Evolutionary conservation across 179 eudicot species (phyloP), one percentile per base, ranked within the genome.

Genomic region (Silene noctiflora): DNA sequence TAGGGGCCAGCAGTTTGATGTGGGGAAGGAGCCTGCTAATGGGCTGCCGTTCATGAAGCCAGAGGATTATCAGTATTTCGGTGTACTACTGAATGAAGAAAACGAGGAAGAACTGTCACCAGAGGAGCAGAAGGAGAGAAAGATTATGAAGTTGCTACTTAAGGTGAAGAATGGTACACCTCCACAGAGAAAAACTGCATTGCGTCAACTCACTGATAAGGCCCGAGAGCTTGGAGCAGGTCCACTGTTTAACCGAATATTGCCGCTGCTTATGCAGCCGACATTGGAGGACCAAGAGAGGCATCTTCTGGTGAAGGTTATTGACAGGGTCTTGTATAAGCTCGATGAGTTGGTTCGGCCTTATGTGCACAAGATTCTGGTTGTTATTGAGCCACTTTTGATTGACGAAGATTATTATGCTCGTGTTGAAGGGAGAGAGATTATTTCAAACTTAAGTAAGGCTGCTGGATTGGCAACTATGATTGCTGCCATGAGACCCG

Each of bases 401-500:
- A 93, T 93, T 75, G 97, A 93, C 81, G 98, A 93, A 81, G 98
- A 93, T 73, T 93, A 93, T 65, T 93, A 91, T 84, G 98, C 98
- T 21, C 98, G 98, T 87, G 97, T 93, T 6, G 98, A 93, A 81
- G 98, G 98, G 19, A 85, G 98, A 75, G 98, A 93, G 78, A 93
- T 93, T 75, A 93, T 93, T 64, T 93, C 98, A 4, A 93, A 93
- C 87, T 88, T 93, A 69, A 93, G 98, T 75, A 93, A 93, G 82
- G 98, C 98, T 73, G 97, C 96, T 79, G 98, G 96, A 1, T 86
- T 93, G 85, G 98, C 98, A 46, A 93, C 98, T 67, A 93, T 93
- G 98, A 93, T 93, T 84, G 98, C 98, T 81, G 98, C 98, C 42
- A 93, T 93, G 98, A 91, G 98, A 67, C 98, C 97, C 0, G 98